Evolutionary conservation across 2,329 filamentous ascomycete genomes (phyloP).

Genomic region (Ascochyta pisi): DNA sequence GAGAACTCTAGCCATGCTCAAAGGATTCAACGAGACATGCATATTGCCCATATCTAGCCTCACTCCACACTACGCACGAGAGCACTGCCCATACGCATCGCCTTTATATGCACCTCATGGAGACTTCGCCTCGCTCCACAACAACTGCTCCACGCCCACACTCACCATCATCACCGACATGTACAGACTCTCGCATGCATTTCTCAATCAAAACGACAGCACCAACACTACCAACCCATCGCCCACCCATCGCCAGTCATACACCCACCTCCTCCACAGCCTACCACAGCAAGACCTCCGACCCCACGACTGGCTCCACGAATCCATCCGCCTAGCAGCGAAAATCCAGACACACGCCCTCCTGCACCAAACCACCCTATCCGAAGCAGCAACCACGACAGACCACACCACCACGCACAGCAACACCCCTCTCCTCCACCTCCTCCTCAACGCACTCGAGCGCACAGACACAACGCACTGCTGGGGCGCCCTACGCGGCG

Average conservation of each 20-base stretch:
- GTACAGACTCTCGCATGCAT: constrained; percentile 31
- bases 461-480: constrained; percentile 29
- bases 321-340: constrained; percentile 40
- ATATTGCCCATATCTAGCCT: neutral
- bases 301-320: constrained; percentile 40
- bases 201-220: constrained; percentile 11
- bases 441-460: constrained; percentile 34
- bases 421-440: constrained; percentile 19
- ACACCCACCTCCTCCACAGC: constrained; percentile 25
- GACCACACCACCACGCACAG: neutral
- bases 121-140: constrained; percentile 25
- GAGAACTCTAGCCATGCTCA: constrained; percentile 5
- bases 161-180: constrained; percentile 38
- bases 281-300: constrained; percentile 22
- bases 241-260: constrained; percentile 21
- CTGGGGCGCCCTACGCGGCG: constrained; percentile 39
- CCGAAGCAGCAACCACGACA: constrained; percentile 25
- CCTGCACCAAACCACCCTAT: constrained; percentile 34
- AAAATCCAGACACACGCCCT: constrained; percentile 42
- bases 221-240: neutral
- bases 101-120: constrained; percentile 31
- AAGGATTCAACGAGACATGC: neutral
- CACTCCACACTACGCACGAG: neutral
- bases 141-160: constrained; percentile 27
- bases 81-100: constrained; percentile 17